Percentiles rank a stretch among this genome's conserved stretches.
Conservation (phyloP, 768 basidiomycete genomes). For the Mycena rosella region DNA sequence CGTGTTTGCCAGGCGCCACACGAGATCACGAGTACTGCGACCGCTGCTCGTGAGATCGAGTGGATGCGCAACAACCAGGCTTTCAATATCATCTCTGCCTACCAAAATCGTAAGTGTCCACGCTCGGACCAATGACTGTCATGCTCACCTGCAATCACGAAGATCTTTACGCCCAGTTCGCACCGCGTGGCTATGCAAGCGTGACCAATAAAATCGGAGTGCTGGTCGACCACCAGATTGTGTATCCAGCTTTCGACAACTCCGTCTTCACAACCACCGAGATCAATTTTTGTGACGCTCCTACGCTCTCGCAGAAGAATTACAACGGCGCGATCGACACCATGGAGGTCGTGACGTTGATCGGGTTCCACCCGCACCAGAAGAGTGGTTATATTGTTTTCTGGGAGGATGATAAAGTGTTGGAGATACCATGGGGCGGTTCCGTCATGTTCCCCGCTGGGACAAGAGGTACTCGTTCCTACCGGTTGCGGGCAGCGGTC, state of each 20-base stretch:
- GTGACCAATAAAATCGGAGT: neutral
- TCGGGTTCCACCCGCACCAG: neutral
- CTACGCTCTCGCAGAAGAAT: neutral
- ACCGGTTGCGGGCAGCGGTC: neutral
- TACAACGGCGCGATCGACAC: neutral
- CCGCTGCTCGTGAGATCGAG: neutral
- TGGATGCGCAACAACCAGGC: neutral
- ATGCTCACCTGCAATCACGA: neutral
- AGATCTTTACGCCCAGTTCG: neutral
- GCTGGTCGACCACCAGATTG: neutral
- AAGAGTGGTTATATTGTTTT: neutral
- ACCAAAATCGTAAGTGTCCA: constrained; percentile 5
- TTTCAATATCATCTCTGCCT: neutral
- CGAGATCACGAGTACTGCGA: neutral
- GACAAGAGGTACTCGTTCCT: neutral
- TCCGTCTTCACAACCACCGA: constrained; percentile 6
- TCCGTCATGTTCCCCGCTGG: neutral
- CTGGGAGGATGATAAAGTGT: neutral
- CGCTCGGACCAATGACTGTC: neutral
- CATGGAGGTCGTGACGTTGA: neutral
- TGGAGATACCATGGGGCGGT: neutral
- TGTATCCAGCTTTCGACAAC: neutral
- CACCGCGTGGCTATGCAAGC: neutral
- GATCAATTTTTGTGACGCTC: neutral
- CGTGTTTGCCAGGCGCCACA: neutral